A percentile compares a stretch with the other conserved stretches of the same genome.
Evolutionary conservation across 768 basidiomycete species (phyloP).

Genomic region (Kwoniella shandongensis): DNA sequence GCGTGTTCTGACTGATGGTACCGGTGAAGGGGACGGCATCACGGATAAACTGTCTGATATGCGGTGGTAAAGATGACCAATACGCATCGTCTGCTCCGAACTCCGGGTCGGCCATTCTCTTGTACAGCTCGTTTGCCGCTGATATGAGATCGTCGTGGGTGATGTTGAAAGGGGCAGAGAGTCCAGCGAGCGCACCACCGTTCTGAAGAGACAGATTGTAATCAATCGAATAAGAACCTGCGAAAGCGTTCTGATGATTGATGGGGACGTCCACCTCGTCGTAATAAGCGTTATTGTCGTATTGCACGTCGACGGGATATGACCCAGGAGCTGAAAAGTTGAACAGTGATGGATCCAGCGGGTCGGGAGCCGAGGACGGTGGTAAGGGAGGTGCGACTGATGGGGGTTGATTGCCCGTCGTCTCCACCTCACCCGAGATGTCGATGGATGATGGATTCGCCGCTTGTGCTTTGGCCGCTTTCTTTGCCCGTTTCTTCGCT

Average conservation of each 20-base stretch:
- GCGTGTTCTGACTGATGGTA: slow-evolving; percentile 42
- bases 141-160: slow-evolving; percentile 65
- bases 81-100: slow-evolving; percentile 64
- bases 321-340: slow-evolving; percentile 35
- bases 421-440: not conserved
- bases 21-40: slow-evolving; percentile 56
- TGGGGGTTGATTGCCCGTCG: not conserved
- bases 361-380: slow-evolving; percentile 10
- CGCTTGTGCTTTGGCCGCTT: slow-evolving; percentile 29
- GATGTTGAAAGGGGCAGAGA: slow-evolving; percentile 33
- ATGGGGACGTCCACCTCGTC: slow-evolving; percentile 29
- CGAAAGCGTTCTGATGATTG: slow-evolving; percentile 30
- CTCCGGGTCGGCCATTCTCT: slow-evolving; percentile 59
- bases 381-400: slow-evolving; percentile 16
- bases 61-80: slow-evolving; percentile 68
- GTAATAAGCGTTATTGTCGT: slow-evolving; percentile 37
- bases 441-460: slow-evolving; percentile 7
- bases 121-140: slow-evolving; percentile 65
- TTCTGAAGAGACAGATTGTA: slow-evolving; percentile 26
- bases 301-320: slow-evolving; percentile 38
- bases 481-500: slow-evolving; percentile 48
- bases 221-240: slow-evolving; percentile 31
- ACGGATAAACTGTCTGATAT: slow-evolving; percentile 69
- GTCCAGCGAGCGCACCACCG: slow-evolving; percentile 17
- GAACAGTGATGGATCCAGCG: slow-evolving; percentile 33